These are phyloP conservation scores for Vitis cinerea DNA, from an alignment of 164 flowering plant genomes.

Conservation along the genomic window DNA sequence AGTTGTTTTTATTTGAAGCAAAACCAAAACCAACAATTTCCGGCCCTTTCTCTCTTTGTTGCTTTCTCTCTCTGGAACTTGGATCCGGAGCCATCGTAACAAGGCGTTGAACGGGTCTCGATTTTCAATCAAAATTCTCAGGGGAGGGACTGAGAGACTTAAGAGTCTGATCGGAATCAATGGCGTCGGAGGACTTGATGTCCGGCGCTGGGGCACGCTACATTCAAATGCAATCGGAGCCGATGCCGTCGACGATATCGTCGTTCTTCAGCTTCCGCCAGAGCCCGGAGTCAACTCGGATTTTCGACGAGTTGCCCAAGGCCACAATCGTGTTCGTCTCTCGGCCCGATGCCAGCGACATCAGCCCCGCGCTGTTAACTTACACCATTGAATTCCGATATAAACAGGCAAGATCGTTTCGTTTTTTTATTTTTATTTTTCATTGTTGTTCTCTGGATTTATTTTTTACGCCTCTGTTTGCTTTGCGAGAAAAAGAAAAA, in stretches of 20 bases:
- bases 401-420: slow-evolving; percentile 52
- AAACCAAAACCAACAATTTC: background rate
- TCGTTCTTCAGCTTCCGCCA: slow-evolving; percentile 38
- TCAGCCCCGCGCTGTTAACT: slow-evolving; percentile 78
- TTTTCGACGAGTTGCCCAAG: slow-evolving; percentile 89
- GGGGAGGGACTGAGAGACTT: too few relatives aligned
- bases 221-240: slow-evolving; percentile 67
- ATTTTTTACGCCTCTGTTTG: background rate
- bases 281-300: slow-evolving; percentile 43
- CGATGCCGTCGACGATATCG: slow-evolving; percentile 26
- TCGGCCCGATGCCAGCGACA: slow-evolving; percentile 88
- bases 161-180: slow-evolving; percentile 8
- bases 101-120: background rate
- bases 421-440: background rate
- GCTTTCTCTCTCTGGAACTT: slow-evolving; percentile 3
- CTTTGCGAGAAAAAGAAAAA: background rate
- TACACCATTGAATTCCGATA: slow-evolving; percentile 86
- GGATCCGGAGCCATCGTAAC: background rate
- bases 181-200: slow-evolving; percentile 62
- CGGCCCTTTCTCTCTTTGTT: slow-evolving; percentile 6
- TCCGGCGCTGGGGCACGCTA: slow-evolving; percentile 38
- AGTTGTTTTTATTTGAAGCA: background rate
- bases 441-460: background rate
- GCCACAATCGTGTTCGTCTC: slow-evolving; percentile 84
- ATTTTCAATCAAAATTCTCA: background rate